Evolutionary conservation across 805 yeast genomes (phyloP), one percentile per base, ranked within the genome.

Genomic region (Pichia cephalocereana): DNA sequence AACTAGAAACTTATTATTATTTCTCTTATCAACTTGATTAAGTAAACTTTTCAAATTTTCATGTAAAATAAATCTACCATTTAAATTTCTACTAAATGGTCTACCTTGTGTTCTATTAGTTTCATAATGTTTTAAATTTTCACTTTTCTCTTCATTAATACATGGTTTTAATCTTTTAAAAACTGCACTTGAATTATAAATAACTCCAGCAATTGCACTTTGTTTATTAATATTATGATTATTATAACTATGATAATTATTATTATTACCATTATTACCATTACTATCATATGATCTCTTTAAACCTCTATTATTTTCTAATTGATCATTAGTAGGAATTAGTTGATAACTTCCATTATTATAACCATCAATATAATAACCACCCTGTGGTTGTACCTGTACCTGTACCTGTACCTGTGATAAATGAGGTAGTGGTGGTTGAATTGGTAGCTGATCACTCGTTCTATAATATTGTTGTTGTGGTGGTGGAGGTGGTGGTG

Each of bases 101-200:
- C 71, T 54, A n/a, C 71, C 71, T 46, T 66, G 69, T 2, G 65
- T 54, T 46, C 64, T 53, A 27, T 43, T 48, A 4, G 38, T 18
- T 36, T 46, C 45, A 8, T 45, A 43, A 9, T 43, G 45, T 23
- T 40, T 37, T 7, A 43, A 41, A 11, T 40, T 11, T 27, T 50
- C 53, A 19, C 44, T 32, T 5, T 43, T 40, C 9, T 43, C 49
- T 30, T 46, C 38, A n/a, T 41, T 12, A 1, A 51, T 27, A 3
- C 46, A 45, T 28, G 56, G 55, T 23, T 54, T 59, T 19, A 59
- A 40, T 38, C 63, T 48, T 46, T 57, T 59, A 32, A 54, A 57
- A 27, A 57, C 63, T 14, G 61, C 62, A 18, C 51, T 53, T 8
- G 63, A 60, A 26, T 57, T 54, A 31, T 60, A 60, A 38, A 59